phyloP scores from a whole-genome alignment of 768 basidiomycete species.

The Tubosaeta sp. region DNA sequence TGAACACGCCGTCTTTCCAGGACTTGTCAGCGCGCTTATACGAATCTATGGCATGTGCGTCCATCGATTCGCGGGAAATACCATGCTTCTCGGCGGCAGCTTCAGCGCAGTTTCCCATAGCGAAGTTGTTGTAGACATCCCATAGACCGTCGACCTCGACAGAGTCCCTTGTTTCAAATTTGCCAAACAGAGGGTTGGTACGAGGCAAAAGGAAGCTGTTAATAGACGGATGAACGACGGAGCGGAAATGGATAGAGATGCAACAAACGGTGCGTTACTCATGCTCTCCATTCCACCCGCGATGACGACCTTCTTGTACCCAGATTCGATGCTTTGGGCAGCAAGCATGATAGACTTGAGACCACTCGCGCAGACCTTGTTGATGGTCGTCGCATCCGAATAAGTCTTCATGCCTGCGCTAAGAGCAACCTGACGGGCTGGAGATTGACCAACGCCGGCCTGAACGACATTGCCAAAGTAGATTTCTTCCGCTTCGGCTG shows the following conservation, averaged over 20 bases:
- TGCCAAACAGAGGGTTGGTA: constrained; percentile 80
- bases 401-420: constrained; percentile 74
- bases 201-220: constrained; percentile 77
- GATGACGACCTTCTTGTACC: constrained; percentile 80
- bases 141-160: constrained; percentile 90
- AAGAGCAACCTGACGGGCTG: constrained; percentile 97
- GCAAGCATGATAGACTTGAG: constrained; percentile 95
- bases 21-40: constrained; percentile 91
- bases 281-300: constrained; percentile 99
- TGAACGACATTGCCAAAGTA: constrained; percentile 98
- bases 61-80: constrained; percentile 85
- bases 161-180: constrained; percentile 83
- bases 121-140: constrained; percentile 97
- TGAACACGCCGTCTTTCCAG: constrained; percentile 83
- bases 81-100: constrained; percentile 71
- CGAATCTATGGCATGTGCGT: constrained; percentile 89
- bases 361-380: constrained; percentile 99
- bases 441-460: constrained; percentile 95
- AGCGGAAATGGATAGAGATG: neutral
- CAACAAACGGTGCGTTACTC: constrained; percentile 93
- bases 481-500: constrained; percentile 85
- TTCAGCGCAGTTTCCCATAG: constrained; percentile 98
- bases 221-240: neutral
- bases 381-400: constrained; percentile 97
- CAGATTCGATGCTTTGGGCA: constrained; percentile 82